Evolutionary conservation across 2,329 filamentous ascomycete genomes (phyloP), one percentile per base, ranked within the genome.

Genomic region (Endoconidiophora polonica): DNA sequence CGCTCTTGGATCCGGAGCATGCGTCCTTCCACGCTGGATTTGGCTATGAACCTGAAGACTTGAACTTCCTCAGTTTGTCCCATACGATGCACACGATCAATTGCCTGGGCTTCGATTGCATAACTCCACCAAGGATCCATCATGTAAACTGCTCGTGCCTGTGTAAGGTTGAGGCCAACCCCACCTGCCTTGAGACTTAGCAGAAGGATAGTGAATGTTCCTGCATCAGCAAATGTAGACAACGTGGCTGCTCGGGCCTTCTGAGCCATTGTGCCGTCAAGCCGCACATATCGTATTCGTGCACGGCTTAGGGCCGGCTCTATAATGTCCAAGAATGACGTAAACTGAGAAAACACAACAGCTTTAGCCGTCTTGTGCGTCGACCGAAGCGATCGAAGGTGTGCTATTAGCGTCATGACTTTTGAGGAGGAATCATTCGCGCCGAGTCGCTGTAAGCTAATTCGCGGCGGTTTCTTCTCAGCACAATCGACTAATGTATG

Each of bases 61-160:
- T 79, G 77, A 2, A 98, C 91, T 59, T 90, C 84, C 14, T 79
- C 74, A 46, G 83, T 79, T 63, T 98, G 91, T 0, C 91, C 91
- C 85, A 98, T 95, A 6, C 91, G 79, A 68, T 98, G 91, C 33
- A 98, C 87, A 1, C 91, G 85, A 67, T 98, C 91, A 59, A 98
- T 96, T 6, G 91, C 91, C 65, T 98, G 91, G 4, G 88, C 86
- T 65, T 98, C 91, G 10, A 96, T 81, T 0, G 91, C 88, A 64
- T 90, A 98, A 61, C 85, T 93, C 91, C 91, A 98, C 91, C 91
- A 98, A 0, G 91, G 91, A 64, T 98, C 91, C 91, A 98, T 96
- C 84, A 98, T 93, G 67, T 83, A 98, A 4, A 98, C 93, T 49
- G 85, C 72, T 55, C 81, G 86, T 4, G 91, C 91, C 56, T 80